Percentiles rank a stretch among this genome's conserved stretches.
Conservation (phyloP, 2,329 filamentous ascomycete species). For the Calcarisporium arbuscula region DNA sequence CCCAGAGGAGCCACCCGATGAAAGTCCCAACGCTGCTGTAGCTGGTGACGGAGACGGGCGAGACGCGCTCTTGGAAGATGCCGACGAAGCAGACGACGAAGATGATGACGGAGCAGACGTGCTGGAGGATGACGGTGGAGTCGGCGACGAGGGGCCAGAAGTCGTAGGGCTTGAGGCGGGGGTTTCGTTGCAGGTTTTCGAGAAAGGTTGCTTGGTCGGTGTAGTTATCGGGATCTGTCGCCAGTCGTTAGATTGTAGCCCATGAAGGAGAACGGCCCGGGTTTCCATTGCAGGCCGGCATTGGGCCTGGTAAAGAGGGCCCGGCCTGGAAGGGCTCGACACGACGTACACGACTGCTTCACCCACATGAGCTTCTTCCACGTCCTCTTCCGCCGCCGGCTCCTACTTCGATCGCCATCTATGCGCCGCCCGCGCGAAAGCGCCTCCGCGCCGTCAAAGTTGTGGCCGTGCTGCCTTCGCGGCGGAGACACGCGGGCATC, state of each 20-base stretch:
- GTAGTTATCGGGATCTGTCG: slow-evolving; percentile 89
- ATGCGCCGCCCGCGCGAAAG: slow-evolving; percentile 34
- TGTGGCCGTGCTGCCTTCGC: slow-evolving; percentile 34
- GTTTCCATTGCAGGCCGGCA: no score
- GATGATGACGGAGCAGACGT: slow-evolving; percentile 89
- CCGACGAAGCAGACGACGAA: slow-evolving; percentile 91
- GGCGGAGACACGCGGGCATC: slow-evolving; percentile 73
- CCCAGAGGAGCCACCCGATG: slow-evolving; percentile 85
- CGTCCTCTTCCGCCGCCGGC: slow-evolving; percentile 61
- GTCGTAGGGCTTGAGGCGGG: slow-evolving; percentile 87
- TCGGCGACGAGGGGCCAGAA: slow-evolving; percentile 97
- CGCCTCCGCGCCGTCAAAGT: slow-evolving; percentile 25
- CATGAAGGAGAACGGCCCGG: not conserved
- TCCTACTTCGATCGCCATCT: slow-evolving; percentile 55
- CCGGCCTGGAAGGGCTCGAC: not conserved
- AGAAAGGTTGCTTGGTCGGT: slow-evolving; percentile 96
- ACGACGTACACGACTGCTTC: slow-evolving; percentile 75
- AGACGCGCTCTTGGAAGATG: slow-evolving; percentile 82
- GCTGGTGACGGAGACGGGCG: slow-evolving; percentile 80
- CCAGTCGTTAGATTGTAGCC: slow-evolving; percentile 3
- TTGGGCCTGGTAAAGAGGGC: no score
- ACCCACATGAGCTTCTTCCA: slow-evolving; percentile 99
- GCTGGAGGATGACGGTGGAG: slow-evolving; percentile 93
- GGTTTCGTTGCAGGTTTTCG: slow-evolving; percentile 91
- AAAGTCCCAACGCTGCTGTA: slow-evolving; percentile 79